Evolutionary conservation across 1,139 yeast genomes (phyloP), one percentile per base, ranked within the genome.

Genomic region (Geotrichum reessii): DNA sequence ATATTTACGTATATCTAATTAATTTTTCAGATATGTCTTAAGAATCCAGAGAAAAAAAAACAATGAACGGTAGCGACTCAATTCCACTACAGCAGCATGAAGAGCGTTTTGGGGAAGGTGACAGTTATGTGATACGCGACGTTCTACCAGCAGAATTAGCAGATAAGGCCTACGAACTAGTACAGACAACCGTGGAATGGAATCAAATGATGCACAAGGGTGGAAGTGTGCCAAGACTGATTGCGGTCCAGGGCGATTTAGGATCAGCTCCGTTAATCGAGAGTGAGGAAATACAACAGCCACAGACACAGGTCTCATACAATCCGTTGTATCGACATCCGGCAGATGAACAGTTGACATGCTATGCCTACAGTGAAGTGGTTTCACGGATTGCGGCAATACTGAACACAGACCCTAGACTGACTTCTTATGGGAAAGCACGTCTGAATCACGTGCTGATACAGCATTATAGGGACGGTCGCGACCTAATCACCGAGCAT

Each of bases 401-500:
- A n/a, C 58, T 54, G 17, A 50, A 49, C 24, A 54, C 31, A 55
- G 56, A 42, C 24, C n/a, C 40, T 9, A 11, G 40, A 14, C 40
- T 31, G 40, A 31, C 40, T 11, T 11, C 40, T 14, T 11, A 14
- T 14, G 40, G 40, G 4, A 9, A 14, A 14, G 12, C 40, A 14
- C 40, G 40, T 9, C 47, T 64, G 22, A 64, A 64, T 49, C 66
- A 64, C 46, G 65, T 59, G 11, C 53, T 64, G 31, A 55, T 64
- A n/a, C 66, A 64, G 49, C 61, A 58, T 25, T 64, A 64, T 51
- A 58, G 66, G 3, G 44, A 57, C 12, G 65, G 66, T 31, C 47
- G 47, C 4, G 66, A 64, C 46, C 51, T 56, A 19, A 63, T 64
- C 42, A 62, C 66, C 11, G 66, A 64, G 53, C 66, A 64, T 33